Percentiles rank a stretch among this genome's conserved stretches.
Evolutionary conservation across 75 land plant genomes (phyloP).

Genomic region (Ceratopteris richardii): DNA sequence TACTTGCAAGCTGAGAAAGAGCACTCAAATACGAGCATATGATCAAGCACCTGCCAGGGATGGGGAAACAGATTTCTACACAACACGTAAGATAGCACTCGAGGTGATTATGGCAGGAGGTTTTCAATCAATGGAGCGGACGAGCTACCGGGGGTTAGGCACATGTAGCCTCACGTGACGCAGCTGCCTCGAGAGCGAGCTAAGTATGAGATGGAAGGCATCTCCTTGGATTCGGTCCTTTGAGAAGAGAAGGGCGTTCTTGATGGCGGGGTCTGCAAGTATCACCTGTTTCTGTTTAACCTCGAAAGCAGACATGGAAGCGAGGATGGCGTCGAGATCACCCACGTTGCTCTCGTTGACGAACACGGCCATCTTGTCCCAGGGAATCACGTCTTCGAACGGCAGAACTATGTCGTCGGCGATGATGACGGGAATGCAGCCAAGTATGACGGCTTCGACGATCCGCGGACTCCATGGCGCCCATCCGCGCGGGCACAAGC

Average conservation of each 20-base stretch:
- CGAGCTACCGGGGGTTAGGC: too few species aligned
- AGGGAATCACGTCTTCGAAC: constrained; percentile 39
- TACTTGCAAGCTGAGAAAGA: too few species aligned
- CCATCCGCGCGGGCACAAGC: constrained; percentile 92
- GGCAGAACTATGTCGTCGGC: constrained; percentile 84
- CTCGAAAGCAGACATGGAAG: constrained; percentile 1
- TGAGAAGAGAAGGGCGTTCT: constrained; percentile 6
- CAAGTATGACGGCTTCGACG: constrained; percentile 69
- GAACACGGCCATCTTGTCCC: constrained; percentile 60
- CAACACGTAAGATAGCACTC: too few species aligned
- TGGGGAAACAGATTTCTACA: too few species aligned
- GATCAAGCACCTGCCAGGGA: too few species aligned
- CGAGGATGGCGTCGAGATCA: constrained; percentile 4
- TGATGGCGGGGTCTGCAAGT: constrained; percentile 2
- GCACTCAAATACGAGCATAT: too few species aligned
- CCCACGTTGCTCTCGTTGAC: constrained; percentile 67
- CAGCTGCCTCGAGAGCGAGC: neutral
- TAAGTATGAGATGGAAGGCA: constrained; percentile 8
- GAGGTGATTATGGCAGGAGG: too few species aligned
- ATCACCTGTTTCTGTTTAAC: constrained; percentile 1
- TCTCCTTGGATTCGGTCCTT: neutral
- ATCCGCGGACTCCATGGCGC: constrained; percentile 98
- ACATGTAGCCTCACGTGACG: too few species aligned
- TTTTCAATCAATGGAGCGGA: too few species aligned
- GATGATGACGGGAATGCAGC: constrained; percentile 88